Base-by-base conservation (phyloP, 495 filamentous ascomycete genomes). In the Daldinia concentrica region DNA sequence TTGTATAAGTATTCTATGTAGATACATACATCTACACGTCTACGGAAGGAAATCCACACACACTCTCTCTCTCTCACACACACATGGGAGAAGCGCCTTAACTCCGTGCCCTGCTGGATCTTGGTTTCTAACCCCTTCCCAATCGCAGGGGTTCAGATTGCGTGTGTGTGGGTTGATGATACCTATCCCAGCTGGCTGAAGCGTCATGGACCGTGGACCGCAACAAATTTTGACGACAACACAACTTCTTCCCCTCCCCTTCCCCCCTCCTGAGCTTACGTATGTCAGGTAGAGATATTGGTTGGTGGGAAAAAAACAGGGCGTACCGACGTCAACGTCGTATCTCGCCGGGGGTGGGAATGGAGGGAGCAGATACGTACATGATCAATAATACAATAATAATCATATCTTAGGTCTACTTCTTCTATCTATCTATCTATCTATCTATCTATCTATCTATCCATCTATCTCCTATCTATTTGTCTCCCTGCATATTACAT, bases 31-130 rank as follows among this genome's bases (percentile, higher is more conserved):
- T n/a, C n/a, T n/a, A n/a, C n/a, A n/a, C n/a, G n/a, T n/a, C n/a
- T n/a, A n/a, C n/a, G n/a, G n/a, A n/a, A n/a, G n/a, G n/a, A n/a
- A n/a, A n/a, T n/a, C n/a, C n/a, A n/a, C n/a, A n/a, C n/a, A n/a
- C n/a, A n/a, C n/a, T n/a, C n/a, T n/a, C n/a, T n/a, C n/a, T n/a
- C 22, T 30, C 15, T 34, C 48, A 62, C 15, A 52, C 19, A 34
- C 60, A 64, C 67, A 64, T 60, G 27, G 14, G 43, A 48, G 19
- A 24, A 9, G 19, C 9, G 52, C 32, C 55, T 62, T 72, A 72
- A 68, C 69, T 68, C 69, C 69, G 69, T 61, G 59, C 56, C 54
- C n/a, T 64, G 69, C 62, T 68, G 54, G 64, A 72, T 72, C 69
- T 72, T 72, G 69, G 69, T 72, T 72, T 48, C 55, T 58, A n/a